These are phyloP conservation scores for Fraxinus paxiana DNA, from an alignment of 305 asterid genomes.

Conservation along the genomic window DNA sequence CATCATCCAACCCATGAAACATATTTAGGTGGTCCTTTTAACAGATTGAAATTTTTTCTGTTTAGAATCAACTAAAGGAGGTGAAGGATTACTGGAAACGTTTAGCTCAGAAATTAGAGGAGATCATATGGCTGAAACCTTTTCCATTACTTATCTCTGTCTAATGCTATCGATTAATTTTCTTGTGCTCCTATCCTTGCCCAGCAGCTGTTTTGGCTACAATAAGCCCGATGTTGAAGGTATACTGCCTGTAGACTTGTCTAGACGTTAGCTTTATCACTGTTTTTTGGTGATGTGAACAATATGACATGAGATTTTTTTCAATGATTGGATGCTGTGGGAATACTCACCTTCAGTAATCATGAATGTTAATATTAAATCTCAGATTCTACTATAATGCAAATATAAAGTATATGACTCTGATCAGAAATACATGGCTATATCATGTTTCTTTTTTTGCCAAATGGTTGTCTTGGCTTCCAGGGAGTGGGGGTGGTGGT, in stretches of 20 bases:
- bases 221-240: slow-evolving; percentile 64
- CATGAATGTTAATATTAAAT: background rate
- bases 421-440: background rate
- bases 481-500: background rate
- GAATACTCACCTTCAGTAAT: background rate
- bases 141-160: slow-evolving; percentile 15
- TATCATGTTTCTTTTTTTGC: background rate
- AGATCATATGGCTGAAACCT: slow-evolving; percentile 22
- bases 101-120: slow-evolving; percentile 18
- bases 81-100: slow-evolving; percentile 9
- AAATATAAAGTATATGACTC: background rate
- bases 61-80: slow-evolving; percentile 13
- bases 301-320: background rate
- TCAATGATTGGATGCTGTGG: background rate
- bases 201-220: slow-evolving; percentile 35
- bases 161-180: slow-evolving; percentile 24
- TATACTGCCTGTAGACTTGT: slow-evolving; percentile 10
- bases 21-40: background rate
- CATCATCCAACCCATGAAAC: background rate
- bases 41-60: slow-evolving; percentile 6
- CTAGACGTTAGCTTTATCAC: background rate
- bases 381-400: background rate
- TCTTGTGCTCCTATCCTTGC: slow-evolving; percentile 40
- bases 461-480: background rate
- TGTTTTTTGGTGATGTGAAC: background rate